Base-by-base conservation (phyloP, 495 filamentous ascomycete species). In the Schizothecium vesticola region DNA sequence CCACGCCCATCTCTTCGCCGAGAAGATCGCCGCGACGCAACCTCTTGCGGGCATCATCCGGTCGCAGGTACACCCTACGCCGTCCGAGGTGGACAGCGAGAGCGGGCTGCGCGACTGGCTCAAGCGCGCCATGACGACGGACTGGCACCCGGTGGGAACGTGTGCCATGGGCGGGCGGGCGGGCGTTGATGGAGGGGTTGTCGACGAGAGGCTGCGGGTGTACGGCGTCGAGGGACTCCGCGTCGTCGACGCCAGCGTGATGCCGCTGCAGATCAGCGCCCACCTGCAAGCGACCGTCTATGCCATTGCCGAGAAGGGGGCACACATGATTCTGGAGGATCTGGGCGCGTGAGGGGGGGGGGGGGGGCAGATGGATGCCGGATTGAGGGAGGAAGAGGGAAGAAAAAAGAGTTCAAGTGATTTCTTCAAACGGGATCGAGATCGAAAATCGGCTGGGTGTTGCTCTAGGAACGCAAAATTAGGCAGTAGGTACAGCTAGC, bases 251-350 rank as follows among this genome's bases (percentile, higher is more conserved):
- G 83, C 86, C 0, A 84, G 82, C 64, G 72, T 87, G 4, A 79
- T 87, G 64, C 84, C 86, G 13, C 71, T 83, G 28, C 79, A 81
- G 67, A 76, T 83, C 19, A 79, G 80, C 59, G 82, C 80, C 6
- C 83, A 88, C 73, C 72, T 83, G 58, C 74, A 82, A 57, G 78
- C 76, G 12, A 83, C 81, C 6, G 81, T 87, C 3, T 88, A 86
- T 75, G 84, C 83, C 9, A 78, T 87, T 70, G 85, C 81, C 9
- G 86, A 88, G 76, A 85, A 82, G 70, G 86, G 76, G 5, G 83
- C 85, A 10, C 76, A 80, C 63, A 67, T 88, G 70, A 85, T 79
- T 64, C 29, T 79, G 70, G 64, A 76, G 65, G 69, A 81, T 59
- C 19, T 65, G 55, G 36, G 0, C 3, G 24, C 4, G 43, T 51